phyloP scores from a whole-genome alignment of 2,329 filamentous ascomycete genomes.

The Aschersonia sp. region DNA sequence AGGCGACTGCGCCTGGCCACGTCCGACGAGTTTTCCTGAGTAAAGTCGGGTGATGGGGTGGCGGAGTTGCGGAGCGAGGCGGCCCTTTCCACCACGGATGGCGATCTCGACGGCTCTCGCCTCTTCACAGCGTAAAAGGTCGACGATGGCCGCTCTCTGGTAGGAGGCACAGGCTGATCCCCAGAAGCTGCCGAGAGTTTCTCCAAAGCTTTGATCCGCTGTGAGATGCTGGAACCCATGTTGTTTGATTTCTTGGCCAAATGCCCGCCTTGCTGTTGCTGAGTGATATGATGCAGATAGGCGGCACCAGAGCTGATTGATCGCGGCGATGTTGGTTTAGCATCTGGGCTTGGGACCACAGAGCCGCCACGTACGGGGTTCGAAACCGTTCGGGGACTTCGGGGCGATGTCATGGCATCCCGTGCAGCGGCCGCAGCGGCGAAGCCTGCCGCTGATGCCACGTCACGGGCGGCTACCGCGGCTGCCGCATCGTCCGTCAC shows the following conservation, averaged over 20 bases:
- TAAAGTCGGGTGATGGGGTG: slow-evolving; percentile 20
- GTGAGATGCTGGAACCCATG: slow-evolving; percentile 81
- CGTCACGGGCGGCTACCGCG: too few species aligned
- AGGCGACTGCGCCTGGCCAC: slow-evolving; percentile 18
- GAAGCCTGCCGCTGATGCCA: too few species aligned
- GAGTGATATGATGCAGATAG: slow-evolving; percentile 38
- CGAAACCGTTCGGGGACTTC: slow-evolving; percentile 32
- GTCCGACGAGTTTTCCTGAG: slow-evolving; percentile 33
- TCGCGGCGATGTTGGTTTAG: slow-evolving; percentile 29
- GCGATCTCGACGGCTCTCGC: slow-evolving; percentile 28
- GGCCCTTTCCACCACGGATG: slow-evolving; percentile 29
- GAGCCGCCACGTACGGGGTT: slow-evolving; percentile 28
- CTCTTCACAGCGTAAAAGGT: slow-evolving; percentile 47
- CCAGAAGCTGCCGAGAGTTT: slow-evolving; percentile 43
- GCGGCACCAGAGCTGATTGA: slow-evolving; percentile 44
- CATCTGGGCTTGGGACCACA: slow-evolving; percentile 26
- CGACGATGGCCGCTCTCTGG: slow-evolving; percentile 29
- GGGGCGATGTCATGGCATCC: slow-evolving; percentile 5
- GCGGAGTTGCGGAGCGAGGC: slow-evolving; percentile 19
- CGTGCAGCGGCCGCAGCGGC: not conserved
- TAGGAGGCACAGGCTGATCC: slow-evolving; percentile 10
- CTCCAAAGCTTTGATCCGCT: slow-evolving; percentile 85
- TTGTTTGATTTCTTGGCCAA: slow-evolving; percentile 50
- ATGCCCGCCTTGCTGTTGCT: slow-evolving; percentile 33
- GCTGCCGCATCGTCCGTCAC: too few species aligned